Conservation (phyloP, 2,329 filamentous ascomycete genomes). For the Sclerotinia subarctica region DNA sequence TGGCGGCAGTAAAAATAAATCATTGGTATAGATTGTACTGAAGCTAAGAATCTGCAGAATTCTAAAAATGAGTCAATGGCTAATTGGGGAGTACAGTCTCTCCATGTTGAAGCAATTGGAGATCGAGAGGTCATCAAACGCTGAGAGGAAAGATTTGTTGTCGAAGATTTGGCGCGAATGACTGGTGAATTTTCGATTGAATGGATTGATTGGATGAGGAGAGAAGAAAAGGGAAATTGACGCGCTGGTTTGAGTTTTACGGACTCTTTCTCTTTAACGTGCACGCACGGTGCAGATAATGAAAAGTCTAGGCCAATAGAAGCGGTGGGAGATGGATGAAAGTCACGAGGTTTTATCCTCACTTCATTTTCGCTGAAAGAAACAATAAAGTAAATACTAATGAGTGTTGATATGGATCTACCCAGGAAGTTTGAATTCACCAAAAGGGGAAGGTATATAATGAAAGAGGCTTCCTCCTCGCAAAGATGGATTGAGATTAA, state of each 20-base stretch:
- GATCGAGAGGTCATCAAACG: constrained; percentile 34
- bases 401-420: not conserved
- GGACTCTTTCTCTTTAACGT: not conserved
- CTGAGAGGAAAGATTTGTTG: constrained; percentile 19
- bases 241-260: constrained; percentile 9
- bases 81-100: constrained; percentile 30
- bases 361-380: not conserved
- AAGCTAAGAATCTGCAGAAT: not conserved
- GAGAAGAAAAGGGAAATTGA: constrained; percentile 7
- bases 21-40: constrained; percentile 6
- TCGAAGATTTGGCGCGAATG: constrained; percentile 11
- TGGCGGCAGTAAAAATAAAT: constrained; percentile 18
- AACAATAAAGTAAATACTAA: not conserved
- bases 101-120: constrained; percentile 20
- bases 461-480: not conserved
- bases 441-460: too few relatives aligned
- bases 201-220: constrained; percentile 17
- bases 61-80: not conserved
- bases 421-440: not conserved
- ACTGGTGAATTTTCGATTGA: constrained; percentile 2
- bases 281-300: not conserved
- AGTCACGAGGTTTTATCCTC: constrained; percentile 4
- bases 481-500: not conserved
- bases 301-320: not conserved
- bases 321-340: not conserved